These are phyloP conservation scores for Solanum chaucha DNA, from an alignment of 257 asterid species.

Conservation along the genomic window DNA sequence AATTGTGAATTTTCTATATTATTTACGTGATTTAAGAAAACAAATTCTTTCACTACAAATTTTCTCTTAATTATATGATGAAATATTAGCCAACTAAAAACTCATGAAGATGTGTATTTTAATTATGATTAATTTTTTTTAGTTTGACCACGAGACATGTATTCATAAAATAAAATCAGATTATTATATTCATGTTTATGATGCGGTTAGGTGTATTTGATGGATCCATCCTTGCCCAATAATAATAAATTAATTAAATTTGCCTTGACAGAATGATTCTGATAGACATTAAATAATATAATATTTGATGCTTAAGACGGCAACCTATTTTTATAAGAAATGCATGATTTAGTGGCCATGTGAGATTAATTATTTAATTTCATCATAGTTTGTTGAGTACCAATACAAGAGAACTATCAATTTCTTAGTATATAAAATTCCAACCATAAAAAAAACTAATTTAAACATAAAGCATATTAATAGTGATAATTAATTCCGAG, in stretches of 20 bases:
- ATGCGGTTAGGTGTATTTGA: background rate
- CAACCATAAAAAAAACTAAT: background rate
- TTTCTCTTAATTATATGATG: background rate
- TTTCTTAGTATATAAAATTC: background rate
- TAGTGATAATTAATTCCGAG: background rate
- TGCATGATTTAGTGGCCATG: background rate
- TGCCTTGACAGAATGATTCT: background rate
- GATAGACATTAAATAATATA: background rate
- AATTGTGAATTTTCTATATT: background rate
- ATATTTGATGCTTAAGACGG: background rate
- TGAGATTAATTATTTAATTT: background rate
- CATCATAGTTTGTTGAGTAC: background rate
- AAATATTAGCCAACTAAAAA: background rate
- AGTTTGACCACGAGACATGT: background rate
- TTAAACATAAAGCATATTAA: background rate
- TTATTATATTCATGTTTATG: background rate
- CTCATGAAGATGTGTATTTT: background rate
- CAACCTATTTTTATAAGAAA: background rate
- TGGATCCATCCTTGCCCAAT: background rate
- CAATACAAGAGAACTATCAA: background rate
- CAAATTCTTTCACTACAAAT: background rate
- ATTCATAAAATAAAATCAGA: background rate
- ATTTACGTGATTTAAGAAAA: background rate
- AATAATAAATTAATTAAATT: background rate
- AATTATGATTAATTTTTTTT: background rate